Percentiles rank a stretch among this genome's conserved stretches.
These are phyloP conservation scores for Tillandsia leiboldiana DNA, from an alignment of 176 grass and related monocot genomes.

Conservation along the genomic window DNA sequence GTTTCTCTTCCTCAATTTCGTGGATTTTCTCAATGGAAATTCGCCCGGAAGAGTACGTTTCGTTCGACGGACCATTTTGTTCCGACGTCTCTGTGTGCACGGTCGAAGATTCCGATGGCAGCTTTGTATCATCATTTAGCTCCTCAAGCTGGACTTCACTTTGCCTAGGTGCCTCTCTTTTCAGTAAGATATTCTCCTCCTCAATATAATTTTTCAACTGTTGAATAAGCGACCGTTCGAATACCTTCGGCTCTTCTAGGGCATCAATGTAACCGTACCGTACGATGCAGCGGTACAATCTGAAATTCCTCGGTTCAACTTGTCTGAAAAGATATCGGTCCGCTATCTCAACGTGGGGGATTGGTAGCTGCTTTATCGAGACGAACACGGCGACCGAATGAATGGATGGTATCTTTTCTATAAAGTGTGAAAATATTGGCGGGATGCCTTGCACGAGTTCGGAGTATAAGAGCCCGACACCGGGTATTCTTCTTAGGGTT, in stretches of 20 bases:
- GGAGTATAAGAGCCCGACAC: conserved; percentile 60
- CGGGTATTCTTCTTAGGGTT: conserved; percentile 29
- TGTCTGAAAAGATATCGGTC: conserved; percentile 69
- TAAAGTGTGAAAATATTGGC: conserved; percentile 57
- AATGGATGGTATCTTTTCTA: conserved; percentile 51
- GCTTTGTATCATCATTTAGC: conserved; percentile 19
- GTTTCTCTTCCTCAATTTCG: conserved; percentile 31
- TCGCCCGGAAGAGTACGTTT: conserved; percentile 9
- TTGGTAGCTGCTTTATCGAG: conserved; percentile 61
- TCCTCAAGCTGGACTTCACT: conserved; percentile 15
- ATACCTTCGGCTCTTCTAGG: conserved; percentile 41
- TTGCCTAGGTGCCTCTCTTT: conserved; percentile 1
- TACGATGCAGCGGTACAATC: conserved; percentile 52
- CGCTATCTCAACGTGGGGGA: conserved; percentile 31
- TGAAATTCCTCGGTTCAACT: conserved; percentile 1
- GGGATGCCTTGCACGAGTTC: conserved; percentile 81
- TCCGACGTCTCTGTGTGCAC: conserved; percentile 32
- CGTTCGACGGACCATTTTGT: conserved; percentile 1
- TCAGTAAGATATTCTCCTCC: conserved; percentile 28
- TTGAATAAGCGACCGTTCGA: conserved; percentile 30
- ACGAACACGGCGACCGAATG: conserved; percentile 62
- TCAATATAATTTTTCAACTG: conserved; percentile 47
- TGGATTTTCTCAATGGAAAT: neutral
- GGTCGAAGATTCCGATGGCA: conserved; percentile 2
- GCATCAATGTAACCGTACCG: conserved; percentile 70